Percentiles rank a stretch among this genome's conserved stretches.
These are phyloP conservation scores for Elaeis guineensis DNA, from an alignment of 176 grass and related monocot species.

Conservation along the genomic window DNA sequence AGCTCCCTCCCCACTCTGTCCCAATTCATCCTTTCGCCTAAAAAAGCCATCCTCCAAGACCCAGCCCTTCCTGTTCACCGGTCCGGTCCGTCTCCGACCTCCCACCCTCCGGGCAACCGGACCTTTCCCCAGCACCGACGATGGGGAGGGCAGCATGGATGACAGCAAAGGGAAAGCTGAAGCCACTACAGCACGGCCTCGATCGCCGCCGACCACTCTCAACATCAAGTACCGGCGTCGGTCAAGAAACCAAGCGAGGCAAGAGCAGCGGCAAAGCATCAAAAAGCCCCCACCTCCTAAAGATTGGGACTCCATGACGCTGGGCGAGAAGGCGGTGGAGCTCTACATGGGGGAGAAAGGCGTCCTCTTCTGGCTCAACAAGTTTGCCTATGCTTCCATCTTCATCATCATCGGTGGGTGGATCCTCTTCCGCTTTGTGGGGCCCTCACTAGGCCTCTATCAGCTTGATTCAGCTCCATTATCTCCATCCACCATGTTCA, in stretches of 20 bases:
- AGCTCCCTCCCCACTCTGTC: no score
- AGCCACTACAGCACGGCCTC: constrained; percentile 5
- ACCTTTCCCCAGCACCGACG: no score
- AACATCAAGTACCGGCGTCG: constrained; percentile 41
- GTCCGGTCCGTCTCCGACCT: no score
- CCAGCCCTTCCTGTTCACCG: no score
- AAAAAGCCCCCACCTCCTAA: constrained; percentile 29
- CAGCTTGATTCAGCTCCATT: constrained; percentile 72
- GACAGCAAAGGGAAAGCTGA: no score
- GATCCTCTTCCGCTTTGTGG: constrained; percentile 92
- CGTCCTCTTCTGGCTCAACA: constrained; percentile 89
- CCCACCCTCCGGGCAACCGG: no score
- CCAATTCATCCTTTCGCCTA: no score
- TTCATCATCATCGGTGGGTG: constrained; percentile 68
- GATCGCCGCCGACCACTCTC: constrained; percentile 18
- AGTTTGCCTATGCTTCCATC: constrained; percentile 89
- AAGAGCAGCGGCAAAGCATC: constrained; percentile 6
- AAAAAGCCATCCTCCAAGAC: no score
- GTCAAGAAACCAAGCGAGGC: constrained; percentile 35
- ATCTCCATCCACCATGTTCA: constrained; percentile 40
- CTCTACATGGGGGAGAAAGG: constrained; percentile 90
- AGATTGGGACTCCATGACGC: constrained; percentile 77
- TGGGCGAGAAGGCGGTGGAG: constrained; percentile 67
- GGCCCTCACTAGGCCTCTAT: constrained; percentile 59
- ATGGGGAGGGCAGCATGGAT: no score